These are phyloP conservation scores for Botryotinia globosa DNA, from an alignment of 2,329 filamentous ascomycete species.

Conservation along the genomic window DNA sequence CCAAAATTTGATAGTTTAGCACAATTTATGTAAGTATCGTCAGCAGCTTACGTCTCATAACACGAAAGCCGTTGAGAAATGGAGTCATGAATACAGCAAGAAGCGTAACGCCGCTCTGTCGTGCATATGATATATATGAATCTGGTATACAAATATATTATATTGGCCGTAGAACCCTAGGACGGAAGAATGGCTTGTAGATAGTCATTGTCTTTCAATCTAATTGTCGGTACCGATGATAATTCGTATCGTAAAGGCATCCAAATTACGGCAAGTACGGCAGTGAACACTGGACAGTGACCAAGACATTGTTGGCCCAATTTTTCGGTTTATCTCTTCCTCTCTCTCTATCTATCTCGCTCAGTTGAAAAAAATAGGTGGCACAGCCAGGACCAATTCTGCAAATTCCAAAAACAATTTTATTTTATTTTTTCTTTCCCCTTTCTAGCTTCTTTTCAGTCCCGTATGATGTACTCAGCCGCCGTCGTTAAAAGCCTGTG, in stretches of 20 bases:
- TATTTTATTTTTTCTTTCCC: neutral
- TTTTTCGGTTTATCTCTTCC: neutral
- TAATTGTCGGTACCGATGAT: neutral
- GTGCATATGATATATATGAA: neutral
- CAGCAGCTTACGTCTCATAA: constrained; percentile 9
- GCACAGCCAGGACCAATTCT: neutral
- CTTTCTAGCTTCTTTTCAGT: constrained; percentile 1
- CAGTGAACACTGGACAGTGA: constrained; percentile 9
- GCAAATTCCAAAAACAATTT: neutral
- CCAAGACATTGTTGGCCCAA: constrained; percentile 6
- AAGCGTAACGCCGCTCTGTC: neutral
- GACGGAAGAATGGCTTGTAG: neutral
- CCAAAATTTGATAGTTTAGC: neutral
- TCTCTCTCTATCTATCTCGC: neutral
- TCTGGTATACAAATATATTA: neutral
- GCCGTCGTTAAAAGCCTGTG: neutral
- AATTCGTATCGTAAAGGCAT: neutral
- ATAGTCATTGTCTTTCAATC: neutral
- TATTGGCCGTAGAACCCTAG: neutral
- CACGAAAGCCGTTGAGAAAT: neutral
- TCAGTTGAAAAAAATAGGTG: neutral
- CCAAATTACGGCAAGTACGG: neutral
- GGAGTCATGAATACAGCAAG: neutral
- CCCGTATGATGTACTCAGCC: constrained; percentile 9
- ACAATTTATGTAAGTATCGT: neutral